Percentiles rank a stretch among this genome's conserved stretches.
Conservation (phyloP, 1,284 basidiomycete species). For the Dichomitus squalens region DNA sequence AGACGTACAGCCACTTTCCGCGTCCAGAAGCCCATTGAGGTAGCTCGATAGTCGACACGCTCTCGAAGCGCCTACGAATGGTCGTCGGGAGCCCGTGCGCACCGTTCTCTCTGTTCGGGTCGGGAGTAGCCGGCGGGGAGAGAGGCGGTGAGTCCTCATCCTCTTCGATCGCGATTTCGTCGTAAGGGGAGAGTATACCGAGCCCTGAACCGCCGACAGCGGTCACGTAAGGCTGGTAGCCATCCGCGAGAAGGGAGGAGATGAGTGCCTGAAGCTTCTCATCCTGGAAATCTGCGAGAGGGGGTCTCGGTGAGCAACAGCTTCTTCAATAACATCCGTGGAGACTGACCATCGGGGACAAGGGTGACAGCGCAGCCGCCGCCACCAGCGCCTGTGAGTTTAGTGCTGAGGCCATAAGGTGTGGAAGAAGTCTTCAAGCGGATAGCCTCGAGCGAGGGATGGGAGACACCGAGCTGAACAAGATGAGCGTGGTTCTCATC, state of each 20-base stretch:
- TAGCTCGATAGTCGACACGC: conserved; percentile 11
- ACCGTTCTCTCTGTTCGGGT: conserved; percentile 7
- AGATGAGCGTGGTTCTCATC: conserved; percentile 90
- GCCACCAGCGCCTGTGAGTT: conserved; percentile 98
- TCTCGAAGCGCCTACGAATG: conserved; percentile 21
- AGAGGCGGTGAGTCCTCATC: conserved; percentile 34
- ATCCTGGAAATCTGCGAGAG: conserved; percentile 61
- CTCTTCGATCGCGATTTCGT: conserved; percentile 26
- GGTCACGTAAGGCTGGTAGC: conserved; percentile 89
- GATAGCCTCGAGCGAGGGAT: conserved; percentile 86
- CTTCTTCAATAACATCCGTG: background rate
- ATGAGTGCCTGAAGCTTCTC: conserved; percentile 60
- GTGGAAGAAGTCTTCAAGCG: conserved; percentile 64
- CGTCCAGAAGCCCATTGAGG: conserved; percentile 19
- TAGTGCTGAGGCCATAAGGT: conserved; percentile 84
- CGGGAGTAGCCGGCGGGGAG: conserved; percentile 53
- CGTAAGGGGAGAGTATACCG: conserved; percentile 79
- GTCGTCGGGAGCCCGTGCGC: conserved; percentile 5
- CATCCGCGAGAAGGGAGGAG: conserved; percentile 57
- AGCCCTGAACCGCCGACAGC: conserved; percentile 92
- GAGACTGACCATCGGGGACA: conserved; percentile 78
- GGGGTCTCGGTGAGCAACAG: conserved; percentile 6
- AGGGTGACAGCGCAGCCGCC: conserved; percentile 97
- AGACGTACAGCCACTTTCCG: conserved; percentile 25
- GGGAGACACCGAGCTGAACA: conserved; percentile 90